A percentile compares a stretch with the other conserved stretches of the same genome.
phyloP scores from a whole-genome alignment of 768 basidiomycete genomes.

The Auricularia sp. region DNA sequence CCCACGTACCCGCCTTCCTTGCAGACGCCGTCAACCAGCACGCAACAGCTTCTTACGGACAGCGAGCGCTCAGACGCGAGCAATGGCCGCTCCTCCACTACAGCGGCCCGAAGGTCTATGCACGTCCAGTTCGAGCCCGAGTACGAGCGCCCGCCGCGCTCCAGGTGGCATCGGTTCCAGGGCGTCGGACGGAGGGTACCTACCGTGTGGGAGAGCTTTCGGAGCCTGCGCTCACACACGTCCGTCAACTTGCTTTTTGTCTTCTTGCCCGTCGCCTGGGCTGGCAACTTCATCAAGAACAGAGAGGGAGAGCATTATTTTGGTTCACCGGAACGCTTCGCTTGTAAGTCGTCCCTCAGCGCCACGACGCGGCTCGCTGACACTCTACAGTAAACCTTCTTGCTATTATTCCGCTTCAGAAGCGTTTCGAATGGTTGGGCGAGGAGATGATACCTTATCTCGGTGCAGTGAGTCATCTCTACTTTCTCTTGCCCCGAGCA shows the following conservation, averaged over 20 bases:
- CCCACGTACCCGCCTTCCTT: too few relatives aligned
- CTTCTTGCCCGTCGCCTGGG: conserved; percentile 54
- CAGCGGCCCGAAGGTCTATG: background rate
- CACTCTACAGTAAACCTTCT: conserved; percentile 45
- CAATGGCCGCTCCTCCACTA: background rate
- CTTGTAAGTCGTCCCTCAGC: background rate
- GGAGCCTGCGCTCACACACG: conserved; percentile 14
- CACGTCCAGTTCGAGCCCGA: background rate
- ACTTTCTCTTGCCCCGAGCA: background rate
- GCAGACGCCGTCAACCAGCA: too few relatives aligned
- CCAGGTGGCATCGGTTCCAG: background rate
- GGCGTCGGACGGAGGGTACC: background rate
- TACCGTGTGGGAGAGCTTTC: background rate
- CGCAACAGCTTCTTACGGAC: too few relatives aligned
- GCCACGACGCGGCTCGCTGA: background rate
- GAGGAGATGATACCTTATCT: conserved; percentile 48
- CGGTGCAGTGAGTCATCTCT: conserved; percentile 23
- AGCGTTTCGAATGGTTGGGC: conserved; percentile 55
- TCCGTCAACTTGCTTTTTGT: conserved; percentile 43
- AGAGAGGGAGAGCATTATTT: background rate
- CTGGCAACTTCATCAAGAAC: conserved; percentile 33
- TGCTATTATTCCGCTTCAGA: conserved; percentile 55
- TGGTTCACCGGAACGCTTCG: background rate
- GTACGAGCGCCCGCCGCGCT: background rate
- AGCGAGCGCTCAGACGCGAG: background rate